Evolutionary conservation across 2,329 filamentous ascomycete genomes (phyloP).

Genomic region (Emmonsiellopsis sp.): DNA sequence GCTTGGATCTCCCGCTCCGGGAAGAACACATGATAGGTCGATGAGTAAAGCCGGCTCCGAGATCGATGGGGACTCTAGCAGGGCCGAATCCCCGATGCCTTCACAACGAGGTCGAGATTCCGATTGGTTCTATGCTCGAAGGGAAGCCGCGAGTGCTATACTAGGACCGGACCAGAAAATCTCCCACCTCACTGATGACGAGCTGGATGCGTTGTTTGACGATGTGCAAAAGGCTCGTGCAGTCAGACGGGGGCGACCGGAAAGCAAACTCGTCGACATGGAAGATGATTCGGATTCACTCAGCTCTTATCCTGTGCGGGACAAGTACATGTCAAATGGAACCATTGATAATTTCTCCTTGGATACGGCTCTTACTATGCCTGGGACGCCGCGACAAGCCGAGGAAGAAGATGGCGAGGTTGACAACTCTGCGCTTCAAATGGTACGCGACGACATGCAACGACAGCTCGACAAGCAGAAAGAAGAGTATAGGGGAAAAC

Average conservation of each 20-base stretch:
- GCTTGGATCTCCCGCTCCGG: slow-evolving; percentile 55
- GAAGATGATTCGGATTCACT: slow-evolving; percentile 81
- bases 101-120: slow-evolving; percentile 62
- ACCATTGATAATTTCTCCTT: slow-evolving; percentile 94
- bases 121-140: slow-evolving; percentile 87
- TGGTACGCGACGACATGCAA: slow-evolving; percentile 75
- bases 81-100: slow-evolving; percentile 70
- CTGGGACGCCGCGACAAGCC: slow-evolving; percentile 73
- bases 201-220: slow-evolving; percentile 86
- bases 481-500: slow-evolving; percentile 68
- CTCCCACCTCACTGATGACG: slow-evolving; percentile 80
- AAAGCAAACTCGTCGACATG: slow-evolving; percentile 45
- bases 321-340: slow-evolving; percentile 92
- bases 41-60: slow-evolving; percentile 73
- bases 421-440: slow-evolving; percentile 54
- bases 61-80: slow-evolving; percentile 58
- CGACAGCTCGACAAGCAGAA: slow-evolving; percentile 72
- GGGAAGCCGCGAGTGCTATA: slow-evolving; percentile 86
- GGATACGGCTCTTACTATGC: slow-evolving; percentile 88
- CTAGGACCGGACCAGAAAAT: slow-evolving; percentile 88
- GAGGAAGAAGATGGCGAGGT: slow-evolving; percentile 54
- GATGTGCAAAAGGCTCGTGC: slow-evolving; percentile 85
- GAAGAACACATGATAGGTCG: slow-evolving; percentile 65
- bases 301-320: slow-evolving; percentile 75
- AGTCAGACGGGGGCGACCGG: slow-evolving; percentile 60